These are phyloP conservation scores for Aristolochia californica DNA, from an alignment of 164 flowering plant genomes.

Conservation along the genomic window DNA sequence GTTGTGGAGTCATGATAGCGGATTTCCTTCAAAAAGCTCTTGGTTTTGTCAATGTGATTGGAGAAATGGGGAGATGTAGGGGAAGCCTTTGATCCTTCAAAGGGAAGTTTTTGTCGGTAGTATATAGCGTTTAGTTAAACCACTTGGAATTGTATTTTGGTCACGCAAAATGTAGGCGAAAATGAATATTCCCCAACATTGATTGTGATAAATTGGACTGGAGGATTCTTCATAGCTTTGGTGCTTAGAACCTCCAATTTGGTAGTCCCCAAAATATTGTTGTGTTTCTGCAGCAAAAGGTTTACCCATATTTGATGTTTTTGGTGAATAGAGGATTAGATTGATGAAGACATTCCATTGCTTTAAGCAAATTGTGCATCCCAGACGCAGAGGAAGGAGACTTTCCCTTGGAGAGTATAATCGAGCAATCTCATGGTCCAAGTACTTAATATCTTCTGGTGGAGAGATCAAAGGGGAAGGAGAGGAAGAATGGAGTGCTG, in stretches of 20 bases:
- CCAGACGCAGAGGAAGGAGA: constrained; percentile 4
- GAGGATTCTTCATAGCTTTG: not conserved
- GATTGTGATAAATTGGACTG: not conserved
- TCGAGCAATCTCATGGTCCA: constrained; percentile 75
- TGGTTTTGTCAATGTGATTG: too few relatives aligned
- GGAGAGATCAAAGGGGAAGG: constrained; percentile 61
- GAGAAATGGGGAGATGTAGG: too few relatives aligned
- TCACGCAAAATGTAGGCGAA: not conserved
- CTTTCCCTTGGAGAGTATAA: constrained; percentile 38
- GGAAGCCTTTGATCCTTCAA: too few relatives aligned
- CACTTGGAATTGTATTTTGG: too few relatives aligned
- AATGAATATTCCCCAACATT: not conserved
- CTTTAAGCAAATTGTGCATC: constrained; percentile 6
- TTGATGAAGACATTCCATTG: constrained; percentile 7
- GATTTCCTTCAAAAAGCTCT: too few relatives aligned
- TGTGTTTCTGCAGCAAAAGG: not conserved
- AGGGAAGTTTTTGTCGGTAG: too few relatives aligned
- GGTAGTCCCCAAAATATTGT: not conserved
- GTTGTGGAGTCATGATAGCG: too few relatives aligned
- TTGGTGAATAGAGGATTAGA: not conserved
- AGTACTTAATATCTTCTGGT: constrained; percentile 65
- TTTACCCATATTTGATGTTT: not conserved
- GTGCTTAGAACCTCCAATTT: not conserved
- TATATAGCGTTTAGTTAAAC: too few relatives aligned
- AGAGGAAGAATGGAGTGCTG: constrained; percentile 77